Percentiles rank a stretch among this genome's conserved stretches.
Evolutionary conservation across 768 basidiomycete species (phyloP).

Genomic region (Rhodotorula taiwanensis): DNA sequence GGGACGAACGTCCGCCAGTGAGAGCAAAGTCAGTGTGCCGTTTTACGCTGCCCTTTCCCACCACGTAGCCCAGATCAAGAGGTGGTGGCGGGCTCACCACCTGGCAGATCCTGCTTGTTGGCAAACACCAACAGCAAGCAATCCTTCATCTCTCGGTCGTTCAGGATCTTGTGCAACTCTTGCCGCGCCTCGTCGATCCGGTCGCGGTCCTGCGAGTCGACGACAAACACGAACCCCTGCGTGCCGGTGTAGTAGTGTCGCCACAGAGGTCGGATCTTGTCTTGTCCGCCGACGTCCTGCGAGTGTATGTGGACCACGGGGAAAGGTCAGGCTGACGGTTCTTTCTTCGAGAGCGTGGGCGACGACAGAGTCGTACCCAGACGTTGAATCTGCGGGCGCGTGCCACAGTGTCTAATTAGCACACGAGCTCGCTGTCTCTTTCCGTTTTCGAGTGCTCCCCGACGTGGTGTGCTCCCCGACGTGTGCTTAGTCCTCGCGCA

Average conservation of each 20-base stretch:
- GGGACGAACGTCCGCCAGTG: background rate
- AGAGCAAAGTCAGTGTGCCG: background rate
- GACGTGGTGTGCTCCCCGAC: background rate
- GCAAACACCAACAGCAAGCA: conserved; percentile 96
- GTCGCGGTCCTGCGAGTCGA: conserved; percentile 91
- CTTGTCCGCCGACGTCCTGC: conserved; percentile 81
- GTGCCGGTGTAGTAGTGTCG: conserved; percentile 99
- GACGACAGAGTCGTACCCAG: conserved; percentile 42
- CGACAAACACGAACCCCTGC: conserved; percentile 95
- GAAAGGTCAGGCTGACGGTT: too few relatives aligned
- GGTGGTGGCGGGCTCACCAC: conserved; percentile 56
- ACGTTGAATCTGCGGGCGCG: conserved; percentile 45
- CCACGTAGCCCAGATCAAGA: too few relatives aligned
- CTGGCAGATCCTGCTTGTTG: conserved; percentile 97
- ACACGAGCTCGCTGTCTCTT: background rate
- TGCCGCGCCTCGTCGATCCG: conserved; percentile 93
- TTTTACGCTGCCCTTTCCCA: too few relatives aligned
- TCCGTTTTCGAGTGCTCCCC: too few relatives aligned
- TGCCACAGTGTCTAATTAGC: background rate
- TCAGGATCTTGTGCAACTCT: conserved; percentile 89
- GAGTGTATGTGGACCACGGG: too few relatives aligned
- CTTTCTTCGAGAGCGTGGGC: too few relatives aligned
- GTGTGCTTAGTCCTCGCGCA: background rate
- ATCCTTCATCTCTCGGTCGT: conserved; percentile 96
- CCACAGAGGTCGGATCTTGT: conserved; percentile 98